Base-by-base conservation (phyloP, 345 rosid species). In the Microthlaspi erraticum region DNA sequence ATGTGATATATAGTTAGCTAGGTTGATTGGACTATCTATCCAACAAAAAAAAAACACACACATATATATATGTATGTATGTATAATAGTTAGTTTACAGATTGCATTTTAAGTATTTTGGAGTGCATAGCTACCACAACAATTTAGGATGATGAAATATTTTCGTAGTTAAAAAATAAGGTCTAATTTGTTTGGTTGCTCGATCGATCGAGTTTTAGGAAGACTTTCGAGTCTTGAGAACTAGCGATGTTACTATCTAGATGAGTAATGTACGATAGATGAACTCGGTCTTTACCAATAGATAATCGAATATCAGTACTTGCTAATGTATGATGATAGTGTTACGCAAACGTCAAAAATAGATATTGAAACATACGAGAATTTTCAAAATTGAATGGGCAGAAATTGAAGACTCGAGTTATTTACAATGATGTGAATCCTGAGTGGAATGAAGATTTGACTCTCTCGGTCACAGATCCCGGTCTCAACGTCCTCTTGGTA, bases 401-500 rank as follows among this genome's bases (percentile, higher is more conserved):
- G 97, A 91, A 79, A 80, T 50, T 93, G 79, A 93, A 86, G 88
- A 93, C 96, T 69, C 85, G 93, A 37, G 91, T 87, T 10, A 82
- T 93, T 14, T 83, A 80, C 66, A 89, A 79, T 75, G 81, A 88
- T 66, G 87, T 91, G 11, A 93, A 93, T 77, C 98, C 97, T 3
- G 85, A 84, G 60, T 91, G 97, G 98, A 85, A 93, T 70, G 98
- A 93, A 68, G 93, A 91, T 75, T 70, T 93, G 41, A 91, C 98
- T 32, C 90, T 93, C 42, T 83, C 96, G 29, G 72, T 93, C 29
- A 73, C 83, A 10, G 93, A 93, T 79, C 85, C 92, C 20, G 59
- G 41, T 68, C 38, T 77, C 53, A 79, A 85, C 0, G 60, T 93
- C 34, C 68, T 57, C 62, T 70, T 93, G 74, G 98, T 93, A 74